A percentile compares a stretch with the other conserved stretches of the same genome.
These are phyloP conservation scores for Eimeria acervulina DNA, from an alignment of 169 alveolate genomes.

Conservation along the genomic window DNA sequence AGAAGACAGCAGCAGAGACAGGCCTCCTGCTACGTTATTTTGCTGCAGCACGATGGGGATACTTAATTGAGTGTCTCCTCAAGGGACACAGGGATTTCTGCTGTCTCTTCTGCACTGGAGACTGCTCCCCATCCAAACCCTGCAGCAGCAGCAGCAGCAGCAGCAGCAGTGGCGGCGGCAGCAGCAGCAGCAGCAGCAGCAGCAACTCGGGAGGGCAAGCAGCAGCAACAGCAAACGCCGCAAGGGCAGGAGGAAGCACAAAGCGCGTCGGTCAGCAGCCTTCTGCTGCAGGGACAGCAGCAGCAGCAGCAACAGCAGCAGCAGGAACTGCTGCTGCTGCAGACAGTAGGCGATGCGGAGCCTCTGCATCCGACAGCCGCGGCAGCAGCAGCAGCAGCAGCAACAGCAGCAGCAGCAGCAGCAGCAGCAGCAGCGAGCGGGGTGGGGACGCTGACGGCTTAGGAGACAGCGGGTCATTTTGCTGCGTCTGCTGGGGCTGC, in stretches of 20 bases:
- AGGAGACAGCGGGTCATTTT: not conserved
- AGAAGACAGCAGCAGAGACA: slow-evolving; percentile 11
- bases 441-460: not conserved
- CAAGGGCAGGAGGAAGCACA: not conserved
- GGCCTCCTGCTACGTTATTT: slow-evolving; percentile 34
- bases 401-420: not conserved
- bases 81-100: slow-evolving; percentile 60
- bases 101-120: slow-evolving; percentile 23
- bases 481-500: slow-evolving; percentile 22
- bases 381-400: slow-evolving; percentile 41
- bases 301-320: slow-evolving; percentile 34
- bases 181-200: not conserved
- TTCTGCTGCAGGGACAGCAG: slow-evolving; percentile 12
- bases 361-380: not conserved
- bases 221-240: too few relatives aligned
- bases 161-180: slow-evolving; percentile 32
- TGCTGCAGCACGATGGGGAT: slow-evolving; percentile 44
- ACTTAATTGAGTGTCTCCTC: not conserved
- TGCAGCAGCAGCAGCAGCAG: slow-evolving; percentile 25
- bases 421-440: slow-evolving; percentile 30
- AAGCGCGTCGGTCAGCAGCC: slow-evolving; percentile 21
- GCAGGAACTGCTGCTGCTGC: not conserved
- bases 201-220: not conserved
- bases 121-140: not conserved
- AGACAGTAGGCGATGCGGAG: not conserved